Conservation (phyloP, 2,329 filamentous ascomycete species). For the Grosmannia clavigera region DNA sequence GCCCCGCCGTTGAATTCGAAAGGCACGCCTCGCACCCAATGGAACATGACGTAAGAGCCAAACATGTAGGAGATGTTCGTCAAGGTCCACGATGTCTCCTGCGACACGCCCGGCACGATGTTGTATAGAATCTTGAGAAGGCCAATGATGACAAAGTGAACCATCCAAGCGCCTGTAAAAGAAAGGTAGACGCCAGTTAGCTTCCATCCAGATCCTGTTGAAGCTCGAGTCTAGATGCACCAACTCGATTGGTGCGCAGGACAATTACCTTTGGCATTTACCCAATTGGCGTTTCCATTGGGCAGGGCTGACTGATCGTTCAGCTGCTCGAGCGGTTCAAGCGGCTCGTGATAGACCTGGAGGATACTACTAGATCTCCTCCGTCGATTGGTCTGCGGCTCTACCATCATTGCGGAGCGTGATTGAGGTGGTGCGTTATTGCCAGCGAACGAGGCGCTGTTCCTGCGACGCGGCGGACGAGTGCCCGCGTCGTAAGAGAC, state of each 20-base stretch:
- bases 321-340: conserved; percentile 93
- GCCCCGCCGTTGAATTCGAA: conserved; percentile 98
- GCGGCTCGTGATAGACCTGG: conserved; percentile 88
- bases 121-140: conserved; percentile 94
- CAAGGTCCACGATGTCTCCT: conserved; percentile 96
- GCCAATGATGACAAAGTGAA: conserved; percentile 87
- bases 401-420: conserved; percentile 44
- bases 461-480: conserved; percentile 53
- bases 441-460: conserved; percentile 11
- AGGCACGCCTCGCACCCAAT: conserved; percentile 92
- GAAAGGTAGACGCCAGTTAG: conserved; percentile 7
- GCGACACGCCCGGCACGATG: conserved; percentile 88
- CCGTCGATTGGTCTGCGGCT: conserved; percentile 61
- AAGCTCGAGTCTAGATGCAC: background rate
- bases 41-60: conserved; percentile 98
- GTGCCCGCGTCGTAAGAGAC: conserved; percentile 82
- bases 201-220: background rate
- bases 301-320: conserved; percentile 91
- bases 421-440: conserved; percentile 22
- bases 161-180: conserved; percentile 79
- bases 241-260: background rate
- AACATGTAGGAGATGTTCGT: conserved; percentile 99
- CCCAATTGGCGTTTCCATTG: conserved; percentile 97
- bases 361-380: conserved; percentile 91
- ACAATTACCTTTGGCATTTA: conserved; percentile 81